phyloP scores from a whole-genome alignment of 2,329 filamentous ascomycete genomes.

The Cladosporium oxysporum region DNA sequence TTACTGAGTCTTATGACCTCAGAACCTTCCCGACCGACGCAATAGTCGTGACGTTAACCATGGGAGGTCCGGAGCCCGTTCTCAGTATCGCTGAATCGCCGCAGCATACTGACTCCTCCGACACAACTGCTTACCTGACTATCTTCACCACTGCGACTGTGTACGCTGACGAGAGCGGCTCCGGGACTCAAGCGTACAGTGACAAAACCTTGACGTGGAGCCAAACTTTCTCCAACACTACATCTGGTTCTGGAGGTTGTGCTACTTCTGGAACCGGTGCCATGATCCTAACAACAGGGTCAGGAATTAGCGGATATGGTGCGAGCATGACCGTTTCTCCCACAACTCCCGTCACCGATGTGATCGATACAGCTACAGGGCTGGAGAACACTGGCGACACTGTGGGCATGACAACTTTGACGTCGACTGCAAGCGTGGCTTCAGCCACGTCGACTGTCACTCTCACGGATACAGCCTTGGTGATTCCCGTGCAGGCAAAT shows the following conservation, averaged over 20 bases:
- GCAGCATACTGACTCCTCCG: neutral
- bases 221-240: neutral
- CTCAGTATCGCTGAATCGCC: neutral
- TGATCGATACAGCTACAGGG: neutral
- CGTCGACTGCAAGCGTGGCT: neutral
- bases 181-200: neutral
- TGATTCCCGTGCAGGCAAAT: neutral
- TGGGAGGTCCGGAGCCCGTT: neutral
- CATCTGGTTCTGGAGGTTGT: neutral
- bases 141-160: neutral
- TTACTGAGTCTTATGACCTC: neutral
- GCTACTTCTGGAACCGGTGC: neutral
- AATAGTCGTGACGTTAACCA: neutral
- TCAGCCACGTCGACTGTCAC: neutral
- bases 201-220: neutral
- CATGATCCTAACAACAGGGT: neutral
- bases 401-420: neutral
- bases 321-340: too few species aligned
- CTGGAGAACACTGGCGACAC: neutral
- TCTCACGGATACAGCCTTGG: neutral
- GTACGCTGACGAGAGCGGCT: neutral
- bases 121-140: neutral
- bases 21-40: neutral
- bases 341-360: neutral
- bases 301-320: too few species aligned